Evolutionary conservation across 2,329 filamentous ascomycete species (phyloP).

Genomic region (Penicillium thymicola): DNA sequence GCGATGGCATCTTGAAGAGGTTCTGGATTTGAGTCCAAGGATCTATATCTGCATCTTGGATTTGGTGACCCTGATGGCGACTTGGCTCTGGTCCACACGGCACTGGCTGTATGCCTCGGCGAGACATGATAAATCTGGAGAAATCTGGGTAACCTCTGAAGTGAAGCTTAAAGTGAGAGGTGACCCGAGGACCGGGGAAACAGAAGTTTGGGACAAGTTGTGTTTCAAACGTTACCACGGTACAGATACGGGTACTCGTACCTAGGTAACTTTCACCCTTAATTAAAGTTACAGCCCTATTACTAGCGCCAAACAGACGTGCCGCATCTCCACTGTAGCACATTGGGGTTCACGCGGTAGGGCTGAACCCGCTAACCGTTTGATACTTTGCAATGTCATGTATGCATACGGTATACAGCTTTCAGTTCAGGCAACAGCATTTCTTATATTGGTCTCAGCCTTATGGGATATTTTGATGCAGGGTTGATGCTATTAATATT

Average conservation of each 20-base stretch:
- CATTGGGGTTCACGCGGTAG: background rate
- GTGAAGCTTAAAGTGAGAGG: background rate
- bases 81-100: background rate
- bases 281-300: slow-evolving; percentile 7
- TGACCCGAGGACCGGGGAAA: background rate
- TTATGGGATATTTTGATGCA: background rate
- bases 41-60: background rate
- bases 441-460: background rate
- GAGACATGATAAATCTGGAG: background rate
- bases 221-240: background rate
- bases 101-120: background rate
- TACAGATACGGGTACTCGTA: background rate
- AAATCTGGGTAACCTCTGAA: background rate
- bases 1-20: slow-evolving; percentile 2
- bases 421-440: slow-evolving; percentile 8
- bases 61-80: background rate
- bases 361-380: slow-evolving; percentile 6
- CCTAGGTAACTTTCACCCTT: background rate
- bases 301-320: slow-evolving; percentile 4
- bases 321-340: background rate
- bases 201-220: background rate
- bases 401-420: background rate
- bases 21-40: background rate
- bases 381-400: background rate
- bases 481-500: background rate